Evolutionary conservation across 2,329 filamentous ascomycete species (phyloP), one percentile per base, ranked within the genome.

Genomic region (Zymoseptoria ardabiliae): DNA sequence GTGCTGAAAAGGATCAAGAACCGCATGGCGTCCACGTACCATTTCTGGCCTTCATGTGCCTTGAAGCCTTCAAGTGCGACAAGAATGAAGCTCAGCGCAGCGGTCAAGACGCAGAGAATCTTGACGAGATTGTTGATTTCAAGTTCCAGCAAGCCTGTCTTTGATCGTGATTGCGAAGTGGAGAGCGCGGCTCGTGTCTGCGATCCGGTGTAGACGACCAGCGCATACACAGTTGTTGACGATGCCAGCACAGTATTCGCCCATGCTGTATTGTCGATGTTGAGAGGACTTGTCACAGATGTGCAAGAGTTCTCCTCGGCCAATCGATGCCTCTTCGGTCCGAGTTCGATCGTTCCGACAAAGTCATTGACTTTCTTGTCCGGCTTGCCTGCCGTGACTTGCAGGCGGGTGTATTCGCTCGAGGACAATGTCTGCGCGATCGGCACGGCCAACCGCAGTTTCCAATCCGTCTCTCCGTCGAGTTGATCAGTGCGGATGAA

Each of bases 391-490:
- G 91, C 94, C 2, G 87, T 89, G 54, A 99, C 84, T 50, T 78
- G 79, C 10, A 88, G 72, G 41, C 82, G 78, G 2, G 78, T 77
- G 57, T 96, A 86, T 65, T 96, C 90, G 52, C 84, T 83, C 1
- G 86, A 76, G 0, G 85, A 76, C 20, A 99, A 78, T n/a, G 79
- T 82, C 70, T 99, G 94, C 0, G 92, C 93, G 23, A 97, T 75
- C 0, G 90, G 85, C 11, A 91, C 94, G 1, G 94, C 91, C 41
- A 97, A 75, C 28, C 95, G 87, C 58, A 99, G 79, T 76, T 99
- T 99, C 95, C 94, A 99, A 71, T 99, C 94, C 0, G 94, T 99
- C 76, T 99, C 94, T 67, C 94, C 94, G 70, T 99, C 94, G 9
- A 99, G 81, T 72, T 99, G 94, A 74, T 99, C 94, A 1, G 95